Conservation (phyloP, 768 basidiomycete species). For the Leucocoprinus leucothites region DNA sequence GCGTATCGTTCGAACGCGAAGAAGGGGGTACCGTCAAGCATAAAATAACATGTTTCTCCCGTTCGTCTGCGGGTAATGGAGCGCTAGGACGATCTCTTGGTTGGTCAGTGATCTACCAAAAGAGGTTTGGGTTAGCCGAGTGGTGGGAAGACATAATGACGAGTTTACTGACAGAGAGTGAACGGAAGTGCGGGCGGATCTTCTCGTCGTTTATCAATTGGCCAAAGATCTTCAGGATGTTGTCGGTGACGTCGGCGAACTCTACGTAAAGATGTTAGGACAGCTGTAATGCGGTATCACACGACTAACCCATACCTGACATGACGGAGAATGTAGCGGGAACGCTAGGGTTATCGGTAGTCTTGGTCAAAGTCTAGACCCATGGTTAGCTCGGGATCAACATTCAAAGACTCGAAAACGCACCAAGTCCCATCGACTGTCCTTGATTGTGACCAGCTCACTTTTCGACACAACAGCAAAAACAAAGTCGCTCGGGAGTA, state of each 20-base stretch:
- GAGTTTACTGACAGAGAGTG: conserved; percentile 63
- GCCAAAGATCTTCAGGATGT: conserved; percentile 56
- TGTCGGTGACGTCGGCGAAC: conserved; percentile 82
- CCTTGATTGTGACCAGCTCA: conserved; percentile 65
- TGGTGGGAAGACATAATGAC: conserved; percentile 13
- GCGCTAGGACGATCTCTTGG: conserved; percentile 64
- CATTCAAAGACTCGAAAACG: conserved; percentile 24
- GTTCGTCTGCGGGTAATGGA: conserved; percentile 45
- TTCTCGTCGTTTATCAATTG: conserved; percentile 62
- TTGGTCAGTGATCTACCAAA: conserved; percentile 74
- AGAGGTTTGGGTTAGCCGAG: background rate
- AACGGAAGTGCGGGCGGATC: conserved; percentile 76
- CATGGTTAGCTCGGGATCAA: background rate
- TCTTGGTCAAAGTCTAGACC: conserved; percentile 76
- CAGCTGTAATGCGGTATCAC: conserved; percentile 5
- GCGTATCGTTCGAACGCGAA: conserved; percentile 44
- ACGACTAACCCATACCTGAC: conserved; percentile 47
- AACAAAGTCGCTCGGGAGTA: conserved; percentile 62
- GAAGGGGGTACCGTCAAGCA: conserved; percentile 54
- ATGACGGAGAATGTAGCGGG: conserved; percentile 68
- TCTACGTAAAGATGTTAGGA: conserved; percentile 39
- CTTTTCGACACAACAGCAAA: conserved; percentile 85
- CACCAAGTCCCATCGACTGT: conserved; percentile 85
- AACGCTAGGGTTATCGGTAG: conserved; percentile 60
- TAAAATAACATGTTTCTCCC: conserved; percentile 75